phyloP scores from a whole-genome alignment of 148 eudicot genomes.

The Spergularia marina region DNA sequence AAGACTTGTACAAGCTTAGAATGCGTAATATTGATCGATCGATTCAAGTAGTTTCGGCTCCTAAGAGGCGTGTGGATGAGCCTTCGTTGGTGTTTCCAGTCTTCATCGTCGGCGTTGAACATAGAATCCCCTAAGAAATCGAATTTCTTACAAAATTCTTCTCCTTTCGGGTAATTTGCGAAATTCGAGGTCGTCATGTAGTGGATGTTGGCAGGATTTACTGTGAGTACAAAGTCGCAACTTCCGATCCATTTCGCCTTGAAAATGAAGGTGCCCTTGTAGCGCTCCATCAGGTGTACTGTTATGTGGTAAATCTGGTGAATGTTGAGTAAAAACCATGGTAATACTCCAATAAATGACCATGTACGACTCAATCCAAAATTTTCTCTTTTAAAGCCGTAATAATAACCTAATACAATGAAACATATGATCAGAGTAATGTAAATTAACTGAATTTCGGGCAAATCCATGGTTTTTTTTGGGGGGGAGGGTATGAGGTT shows the following conservation, averaged over 20 bases:
- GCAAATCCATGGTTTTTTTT: too few relatives aligned
- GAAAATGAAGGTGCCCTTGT: background rate
- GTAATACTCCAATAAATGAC: too few relatives aligned
- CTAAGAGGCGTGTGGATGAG: background rate
- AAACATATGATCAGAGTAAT: too few relatives aligned
- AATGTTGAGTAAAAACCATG: background rate
- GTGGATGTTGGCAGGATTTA: too few relatives aligned
- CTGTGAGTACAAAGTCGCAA: too few relatives aligned
- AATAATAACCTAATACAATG: too few relatives aligned
- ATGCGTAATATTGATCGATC: background rate
- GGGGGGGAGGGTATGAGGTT: too few relatives aligned
- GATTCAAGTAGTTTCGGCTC: background rate
- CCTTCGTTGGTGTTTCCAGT: slow-evolving; percentile 9
- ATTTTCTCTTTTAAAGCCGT: too few relatives aligned
- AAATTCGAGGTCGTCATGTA: slow-evolving; percentile 13
- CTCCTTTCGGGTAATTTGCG: slow-evolving; percentile 18
- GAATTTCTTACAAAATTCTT: background rate
- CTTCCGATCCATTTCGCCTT: too few relatives aligned
- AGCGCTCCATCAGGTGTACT: background rate
- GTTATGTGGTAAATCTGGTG: background rate
- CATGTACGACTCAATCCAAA: too few relatives aligned
- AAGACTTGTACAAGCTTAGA: slow-evolving; percentile 17
- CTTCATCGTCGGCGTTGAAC: slow-evolving; percentile 15
- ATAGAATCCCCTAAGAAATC: slow-evolving; percentile 14
- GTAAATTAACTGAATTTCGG: too few relatives aligned